Evolutionary conservation across 306 rosid species (phyloP).

Genomic region (Rosa persica): DNA sequence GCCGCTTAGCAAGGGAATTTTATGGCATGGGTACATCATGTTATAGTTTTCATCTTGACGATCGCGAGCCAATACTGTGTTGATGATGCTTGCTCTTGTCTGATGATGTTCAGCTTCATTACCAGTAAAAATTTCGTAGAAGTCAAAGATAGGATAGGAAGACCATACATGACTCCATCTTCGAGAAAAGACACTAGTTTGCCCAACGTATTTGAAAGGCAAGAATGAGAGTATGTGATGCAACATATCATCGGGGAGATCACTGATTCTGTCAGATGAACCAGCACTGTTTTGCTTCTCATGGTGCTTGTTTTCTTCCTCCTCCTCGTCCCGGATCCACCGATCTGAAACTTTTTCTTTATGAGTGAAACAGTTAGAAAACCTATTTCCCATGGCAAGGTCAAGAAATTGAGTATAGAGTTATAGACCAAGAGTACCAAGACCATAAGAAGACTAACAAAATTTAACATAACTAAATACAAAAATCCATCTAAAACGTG

Average conservation of each 20-base stretch:
- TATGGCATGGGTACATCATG: background rate
- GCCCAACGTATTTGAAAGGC: slow-evolving; percentile 3
- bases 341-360: no score
- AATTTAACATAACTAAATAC: no score
- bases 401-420: no score
- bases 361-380: no score
- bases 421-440: no score
- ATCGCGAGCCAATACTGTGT: background rate
- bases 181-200: background rate
- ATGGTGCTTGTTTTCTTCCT: background rate
- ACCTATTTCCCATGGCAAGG: no score
- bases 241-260: slow-evolving; percentile 6
- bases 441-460: no score
- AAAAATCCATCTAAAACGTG: no score
- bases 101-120: background rate
- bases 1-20: background rate
- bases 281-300: background rate
- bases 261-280: background rate
- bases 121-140: background rate
- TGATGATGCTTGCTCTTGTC: background rate
- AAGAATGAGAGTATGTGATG: slow-evolving; percentile 18
- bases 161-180: slow-evolving; percentile 1
- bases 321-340: background rate
- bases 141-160: background rate
- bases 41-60: background rate